phyloP scores from a whole-genome alignment of 106 monocot genomes.

The Xerophyta viscosa region DNA sequence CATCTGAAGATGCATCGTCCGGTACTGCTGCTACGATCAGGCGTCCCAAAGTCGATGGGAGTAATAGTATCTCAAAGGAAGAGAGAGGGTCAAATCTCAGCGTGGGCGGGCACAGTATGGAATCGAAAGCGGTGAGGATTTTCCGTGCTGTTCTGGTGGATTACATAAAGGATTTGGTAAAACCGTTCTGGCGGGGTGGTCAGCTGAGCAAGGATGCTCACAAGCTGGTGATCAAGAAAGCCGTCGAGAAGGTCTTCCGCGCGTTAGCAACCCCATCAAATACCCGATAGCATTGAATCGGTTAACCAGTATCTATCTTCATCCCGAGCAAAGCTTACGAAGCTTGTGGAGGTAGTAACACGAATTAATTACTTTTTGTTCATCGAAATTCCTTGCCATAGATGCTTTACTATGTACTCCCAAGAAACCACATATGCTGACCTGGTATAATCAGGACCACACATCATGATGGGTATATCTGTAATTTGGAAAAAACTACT shows the following conservation, averaged over 20 bases:
- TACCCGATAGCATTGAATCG: constrained; percentile 41
- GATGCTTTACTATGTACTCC: too few species aligned
- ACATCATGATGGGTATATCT: too few species aligned
- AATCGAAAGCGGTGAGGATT: constrained; percentile 35
- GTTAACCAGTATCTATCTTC: constrained; percentile 40
- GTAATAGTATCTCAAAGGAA: constrained; percentile 7
- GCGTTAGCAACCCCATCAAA: constrained; percentile 49
- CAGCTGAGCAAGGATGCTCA: too few species aligned
- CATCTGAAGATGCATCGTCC: constrained; percentile 2
- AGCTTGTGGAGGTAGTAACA: constrained; percentile 56
- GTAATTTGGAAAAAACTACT: too few species aligned
- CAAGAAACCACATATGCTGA: too few species aligned
- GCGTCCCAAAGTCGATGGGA: constrained; percentile 14
- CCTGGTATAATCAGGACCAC: too few species aligned
- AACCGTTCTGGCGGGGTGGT: neutral
- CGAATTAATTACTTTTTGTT: too few species aligned
- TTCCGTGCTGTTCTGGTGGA: constrained; percentile 67
- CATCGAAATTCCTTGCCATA: too few species aligned
- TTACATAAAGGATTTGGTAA: constrained; percentile 65
- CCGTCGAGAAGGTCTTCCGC: constrained; percentile 57
- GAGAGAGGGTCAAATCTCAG: constrained; percentile 6
- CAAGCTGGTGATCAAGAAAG: constrained; percentile 16
- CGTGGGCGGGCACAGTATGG: constrained; percentile 17
- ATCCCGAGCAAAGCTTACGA: constrained; percentile 51
- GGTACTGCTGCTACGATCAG: neutral